Evolutionary conservation across 768 basidiomycete genomes (phyloP).

Genomic region (Amanita polypyramis): DNA sequence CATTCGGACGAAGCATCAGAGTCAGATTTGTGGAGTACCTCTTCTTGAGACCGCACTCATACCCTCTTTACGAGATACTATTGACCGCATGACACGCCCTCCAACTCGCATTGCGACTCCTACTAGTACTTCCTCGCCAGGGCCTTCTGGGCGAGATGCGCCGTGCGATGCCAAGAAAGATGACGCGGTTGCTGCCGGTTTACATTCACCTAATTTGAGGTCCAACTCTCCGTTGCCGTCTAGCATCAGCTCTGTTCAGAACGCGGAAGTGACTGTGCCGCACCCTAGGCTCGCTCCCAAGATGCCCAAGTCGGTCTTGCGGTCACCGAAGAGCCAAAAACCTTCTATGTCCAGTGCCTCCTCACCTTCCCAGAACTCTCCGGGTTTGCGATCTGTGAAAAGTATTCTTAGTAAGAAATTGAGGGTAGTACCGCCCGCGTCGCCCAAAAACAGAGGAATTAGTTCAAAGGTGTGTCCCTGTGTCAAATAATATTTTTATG

Average conservation of each 20-base stretch:
- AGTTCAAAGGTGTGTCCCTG: constrained; percentile 9
- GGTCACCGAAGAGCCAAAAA: constrained; percentile 23
- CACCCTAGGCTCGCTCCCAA: constrained; percentile 23
- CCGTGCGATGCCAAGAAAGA: constrained; percentile 2
- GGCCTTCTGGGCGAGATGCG: constrained; percentile 5
- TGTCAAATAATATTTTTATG: not conserved
- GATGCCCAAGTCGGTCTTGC: constrained; percentile 28
- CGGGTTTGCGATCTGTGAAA: constrained; percentile 20
- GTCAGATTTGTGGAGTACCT: constrained; percentile 42
- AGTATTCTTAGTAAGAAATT: constrained; percentile 20
- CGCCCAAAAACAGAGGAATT: constrained; percentile 11
- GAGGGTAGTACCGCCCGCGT: constrained; percentile 15
- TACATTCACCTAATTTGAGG: not conserved
- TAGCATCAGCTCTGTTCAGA: constrained; percentile 10
- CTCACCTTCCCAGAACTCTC: not conserved
- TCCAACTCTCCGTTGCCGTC: constrained; percentile 8
- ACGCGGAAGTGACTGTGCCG: constrained; percentile 17
- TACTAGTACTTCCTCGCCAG: constrained; percentile 2
- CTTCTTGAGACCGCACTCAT: constrained; percentile 54
- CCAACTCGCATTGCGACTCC: constrained; percentile 22
- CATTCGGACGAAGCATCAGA: constrained; percentile 22
- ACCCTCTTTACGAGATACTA: constrained; percentile 62
- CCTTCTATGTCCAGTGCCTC: constrained; percentile 10
- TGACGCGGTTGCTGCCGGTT: not conserved
- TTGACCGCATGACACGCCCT: constrained; percentile 61